Evolutionary conservation across 192 early-diverging fungal genomes (phyloP).

Genomic region (Umbelopsis sp.): DNA sequence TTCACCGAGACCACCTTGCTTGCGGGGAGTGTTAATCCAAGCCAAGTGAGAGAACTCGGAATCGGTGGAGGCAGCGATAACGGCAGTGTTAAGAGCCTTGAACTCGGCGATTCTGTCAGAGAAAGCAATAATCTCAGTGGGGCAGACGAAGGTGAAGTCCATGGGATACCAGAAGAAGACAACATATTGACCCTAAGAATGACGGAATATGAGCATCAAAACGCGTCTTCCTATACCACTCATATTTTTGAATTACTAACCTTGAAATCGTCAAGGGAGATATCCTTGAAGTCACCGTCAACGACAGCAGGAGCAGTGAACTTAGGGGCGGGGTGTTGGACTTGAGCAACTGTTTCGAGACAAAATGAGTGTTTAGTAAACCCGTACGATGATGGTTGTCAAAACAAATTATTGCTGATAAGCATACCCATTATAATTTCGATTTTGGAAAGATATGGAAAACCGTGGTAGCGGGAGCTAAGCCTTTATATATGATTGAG

Average conservation of each 20-base stretch:
- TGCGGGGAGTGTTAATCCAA: conserved; percentile 83
- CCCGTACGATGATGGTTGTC: too few relatives aligned
- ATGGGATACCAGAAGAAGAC: conserved; percentile 84
- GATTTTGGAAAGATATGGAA: conserved; percentile 21
- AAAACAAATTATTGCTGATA: too few relatives aligned
- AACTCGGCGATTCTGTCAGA: conserved; percentile 85
- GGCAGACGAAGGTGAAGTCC: conserved; percentile 92
- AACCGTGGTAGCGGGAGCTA: not conserved
- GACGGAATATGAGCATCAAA: conserved; percentile 15
- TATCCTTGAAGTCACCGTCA: conserved; percentile 69
- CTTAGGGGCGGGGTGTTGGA: conserved; percentile 58
- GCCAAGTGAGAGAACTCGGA: conserved; percentile 83
- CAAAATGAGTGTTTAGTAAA: not conserved
- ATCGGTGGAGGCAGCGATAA: conserved; percentile 74
- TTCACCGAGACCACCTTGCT: conserved; percentile 89
- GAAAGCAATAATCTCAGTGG: conserved; percentile 94
- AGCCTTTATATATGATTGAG: not conserved
- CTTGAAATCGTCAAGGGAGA: conserved; percentile 61
- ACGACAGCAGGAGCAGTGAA: conserved; percentile 72
- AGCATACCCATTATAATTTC: conserved; percentile 8
- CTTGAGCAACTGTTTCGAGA: conserved; percentile 8
- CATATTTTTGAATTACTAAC: not conserved
- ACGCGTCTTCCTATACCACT: conserved; percentile 16
- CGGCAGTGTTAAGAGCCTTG: conserved; percentile 74
- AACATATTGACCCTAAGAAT: conserved; percentile 40